These are phyloP conservation scores for Tolypocladium tropicale DNA, from an alignment of 2,329 filamentous ascomycete genomes.

Conservation along the genomic window DNA sequence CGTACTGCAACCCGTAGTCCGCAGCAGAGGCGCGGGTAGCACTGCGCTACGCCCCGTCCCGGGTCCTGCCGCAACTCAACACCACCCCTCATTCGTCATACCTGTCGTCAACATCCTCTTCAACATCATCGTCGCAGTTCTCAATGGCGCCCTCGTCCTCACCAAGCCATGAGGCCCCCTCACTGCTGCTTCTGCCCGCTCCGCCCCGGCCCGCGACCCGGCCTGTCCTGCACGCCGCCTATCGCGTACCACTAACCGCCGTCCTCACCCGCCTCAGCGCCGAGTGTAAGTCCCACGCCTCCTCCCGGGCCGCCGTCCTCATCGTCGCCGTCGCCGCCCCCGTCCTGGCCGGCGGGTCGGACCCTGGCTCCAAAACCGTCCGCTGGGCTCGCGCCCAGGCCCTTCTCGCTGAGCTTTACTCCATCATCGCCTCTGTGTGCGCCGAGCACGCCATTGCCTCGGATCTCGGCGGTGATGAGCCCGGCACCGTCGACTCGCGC, in stretches of 20 bases:
- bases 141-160: background rate
- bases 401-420: slow-evolving; percentile 70
- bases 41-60: no score
- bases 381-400: slow-evolving; percentile 61
- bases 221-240: slow-evolving; percentile 44
- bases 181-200: slow-evolving; percentile 53
- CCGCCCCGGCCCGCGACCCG: slow-evolving; percentile 47
- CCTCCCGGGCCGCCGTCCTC: slow-evolving; percentile 26
- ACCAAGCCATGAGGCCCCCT: slow-evolving; percentile 10
- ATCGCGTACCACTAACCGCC: slow-evolving; percentile 46
- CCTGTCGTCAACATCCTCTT: no score
- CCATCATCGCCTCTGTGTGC: slow-evolving; percentile 63
- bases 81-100: no score
- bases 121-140: background rate
- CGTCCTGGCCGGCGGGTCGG: slow-evolving; percentile 39
- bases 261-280: slow-evolving; percentile 38
- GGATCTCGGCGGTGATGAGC: slow-evolving; percentile 42
- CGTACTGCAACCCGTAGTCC: no score
- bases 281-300: slow-evolving; percentile 15
- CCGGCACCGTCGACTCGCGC: slow-evolving; percentile 65
- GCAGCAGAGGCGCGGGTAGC: no score
- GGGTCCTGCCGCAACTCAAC: no score
- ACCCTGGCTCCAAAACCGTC: slow-evolving; percentile 28
- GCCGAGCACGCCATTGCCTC: slow-evolving; percentile 49
- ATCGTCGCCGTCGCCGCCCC: slow-evolving; percentile 52